A percentile compares a stretch with the other conserved stretches of the same genome.
Conservation (phyloP, 1,284 basidiomycete species). For the Ganoderma lingzhi region DNA sequence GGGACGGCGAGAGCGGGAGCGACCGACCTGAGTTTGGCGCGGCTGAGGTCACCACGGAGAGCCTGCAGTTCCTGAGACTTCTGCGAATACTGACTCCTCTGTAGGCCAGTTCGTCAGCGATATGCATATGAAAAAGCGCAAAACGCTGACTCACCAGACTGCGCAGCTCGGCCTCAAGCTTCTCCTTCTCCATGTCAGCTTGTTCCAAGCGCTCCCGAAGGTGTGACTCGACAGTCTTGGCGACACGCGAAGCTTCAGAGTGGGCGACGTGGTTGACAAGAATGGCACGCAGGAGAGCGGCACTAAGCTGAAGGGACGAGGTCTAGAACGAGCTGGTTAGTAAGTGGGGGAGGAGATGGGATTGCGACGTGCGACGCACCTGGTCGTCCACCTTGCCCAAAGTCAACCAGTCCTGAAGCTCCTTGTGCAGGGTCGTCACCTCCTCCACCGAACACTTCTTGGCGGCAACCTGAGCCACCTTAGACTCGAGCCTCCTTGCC, state of each 20-base stretch:
- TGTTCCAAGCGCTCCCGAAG: slow-evolving; percentile 72
- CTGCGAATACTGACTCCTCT: slow-evolving; percentile 69
- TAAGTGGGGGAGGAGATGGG: slow-evolving; percentile 25
- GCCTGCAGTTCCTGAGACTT: slow-evolving; percentile 75
- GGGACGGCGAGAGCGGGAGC: slow-evolving; percentile 36
- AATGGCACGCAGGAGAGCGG: slow-evolving; percentile 76
- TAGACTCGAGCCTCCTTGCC: slow-evolving; percentile 74
- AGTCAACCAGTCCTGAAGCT: slow-evolving; percentile 75
- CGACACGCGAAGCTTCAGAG: slow-evolving; percentile 71
- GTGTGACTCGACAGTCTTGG: slow-evolving; percentile 65
- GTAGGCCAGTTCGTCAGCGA: slow-evolving; percentile 31
- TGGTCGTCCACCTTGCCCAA: slow-evolving; percentile 67
- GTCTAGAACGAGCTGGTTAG: slow-evolving; percentile 45
- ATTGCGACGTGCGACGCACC: slow-evolving; percentile 48
- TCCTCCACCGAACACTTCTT: slow-evolving; percentile 88
- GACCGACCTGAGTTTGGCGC: slow-evolving; percentile 41
- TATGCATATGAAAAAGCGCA: slow-evolving; percentile 31
- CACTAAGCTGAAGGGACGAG: slow-evolving; percentile 61
- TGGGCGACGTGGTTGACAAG: slow-evolving; percentile 81
- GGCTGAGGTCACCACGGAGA: slow-evolving; percentile 69
- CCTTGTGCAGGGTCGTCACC: slow-evolving; percentile 74
- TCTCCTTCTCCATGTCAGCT: slow-evolving; percentile 60
- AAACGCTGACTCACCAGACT: slow-evolving; percentile 61
- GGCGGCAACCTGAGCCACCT: slow-evolving; percentile 78
- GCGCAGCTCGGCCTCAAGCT: slow-evolving; percentile 70